Evolutionary conservation across 345 rosid species (phyloP).

Genomic region (Reutealis trisperma): DNA sequence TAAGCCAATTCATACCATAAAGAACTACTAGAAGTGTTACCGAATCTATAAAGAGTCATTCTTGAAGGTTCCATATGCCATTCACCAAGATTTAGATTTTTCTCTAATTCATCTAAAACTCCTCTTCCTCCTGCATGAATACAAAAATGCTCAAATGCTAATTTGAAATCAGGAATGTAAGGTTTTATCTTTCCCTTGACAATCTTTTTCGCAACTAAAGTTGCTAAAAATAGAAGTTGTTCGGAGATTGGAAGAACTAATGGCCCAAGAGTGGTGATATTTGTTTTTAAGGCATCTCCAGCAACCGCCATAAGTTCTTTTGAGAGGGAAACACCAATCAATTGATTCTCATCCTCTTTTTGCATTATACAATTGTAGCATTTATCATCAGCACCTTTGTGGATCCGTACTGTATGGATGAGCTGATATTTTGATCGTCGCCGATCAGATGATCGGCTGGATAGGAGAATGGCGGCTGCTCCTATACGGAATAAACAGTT

Average conservation of each 20-base stretch:
- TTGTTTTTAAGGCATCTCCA: constrained; percentile 23
- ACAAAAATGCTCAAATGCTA: constrained; percentile 83
- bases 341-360: background rate
- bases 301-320: constrained; percentile 28
- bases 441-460: constrained; percentile 22
- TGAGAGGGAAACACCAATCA: constrained; percentile 15
- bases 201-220: background rate
- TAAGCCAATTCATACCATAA: constrained; percentile 81
- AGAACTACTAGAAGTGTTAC: constrained; percentile 83
- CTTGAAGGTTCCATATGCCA: constrained; percentile 90
- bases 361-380: constrained; percentile 23
- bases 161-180: constrained; percentile 69
- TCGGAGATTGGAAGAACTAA: constrained; percentile 29
- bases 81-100: constrained; percentile 57
- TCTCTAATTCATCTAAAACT: constrained; percentile 75
- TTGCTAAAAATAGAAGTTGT: constrained; percentile 17
- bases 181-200: constrained; percentile 42
- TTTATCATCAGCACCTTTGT: constrained; percentile 27
- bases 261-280: constrained; percentile 24
- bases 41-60: constrained; percentile 75
- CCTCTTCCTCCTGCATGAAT: constrained; percentile 86
- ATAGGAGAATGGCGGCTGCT: constrained; percentile 27
- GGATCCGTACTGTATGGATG: constrained; percentile 18
- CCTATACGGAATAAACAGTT: constrained; percentile 34
- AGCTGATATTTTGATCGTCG: constrained; percentile 28